These are phyloP conservation scores for Bothriochloa decipiens DNA, from an alignment of 176 grass and related monocot genomes.

Conservation along the genomic window DNA sequence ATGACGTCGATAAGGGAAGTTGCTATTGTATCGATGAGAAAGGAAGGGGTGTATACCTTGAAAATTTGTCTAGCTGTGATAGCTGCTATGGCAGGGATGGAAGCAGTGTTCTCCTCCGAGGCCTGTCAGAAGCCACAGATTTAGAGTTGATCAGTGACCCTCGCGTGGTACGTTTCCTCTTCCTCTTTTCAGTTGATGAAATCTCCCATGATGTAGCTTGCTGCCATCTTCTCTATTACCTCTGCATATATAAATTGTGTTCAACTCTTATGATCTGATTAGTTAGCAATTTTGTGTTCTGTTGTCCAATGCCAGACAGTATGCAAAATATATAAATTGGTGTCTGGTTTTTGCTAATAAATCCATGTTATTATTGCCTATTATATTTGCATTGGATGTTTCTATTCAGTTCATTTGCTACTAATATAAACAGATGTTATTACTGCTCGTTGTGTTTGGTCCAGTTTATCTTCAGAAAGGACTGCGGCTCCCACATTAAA, in stretches of 20 bases:
- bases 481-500: background rate
- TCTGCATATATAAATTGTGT: no score
- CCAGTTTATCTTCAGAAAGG: constrained; percentile 9
- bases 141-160: background rate
- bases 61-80: background rate
- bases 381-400: background rate
- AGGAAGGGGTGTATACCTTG: background rate
- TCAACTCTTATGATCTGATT: no score
- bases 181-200: background rate
- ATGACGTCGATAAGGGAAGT: no score
- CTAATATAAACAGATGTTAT: background rate
- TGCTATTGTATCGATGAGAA: no score
- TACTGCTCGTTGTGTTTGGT: background rate
- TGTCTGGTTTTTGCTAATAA: no score
- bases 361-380: no score
- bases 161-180: background rate
- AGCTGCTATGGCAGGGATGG: background rate
- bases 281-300: no score
- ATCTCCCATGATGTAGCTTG: no score
- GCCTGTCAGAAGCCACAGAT: background rate
- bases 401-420: background rate
- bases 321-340: no score
- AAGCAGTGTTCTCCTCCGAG: background rate
- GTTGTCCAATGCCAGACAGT: no score
- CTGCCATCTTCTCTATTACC: no score